A percentile compares a stretch with the other conserved stretches of the same genome.
Conservation (phyloP, 306 rosid species). For the Vigna nakashimae region DNA sequence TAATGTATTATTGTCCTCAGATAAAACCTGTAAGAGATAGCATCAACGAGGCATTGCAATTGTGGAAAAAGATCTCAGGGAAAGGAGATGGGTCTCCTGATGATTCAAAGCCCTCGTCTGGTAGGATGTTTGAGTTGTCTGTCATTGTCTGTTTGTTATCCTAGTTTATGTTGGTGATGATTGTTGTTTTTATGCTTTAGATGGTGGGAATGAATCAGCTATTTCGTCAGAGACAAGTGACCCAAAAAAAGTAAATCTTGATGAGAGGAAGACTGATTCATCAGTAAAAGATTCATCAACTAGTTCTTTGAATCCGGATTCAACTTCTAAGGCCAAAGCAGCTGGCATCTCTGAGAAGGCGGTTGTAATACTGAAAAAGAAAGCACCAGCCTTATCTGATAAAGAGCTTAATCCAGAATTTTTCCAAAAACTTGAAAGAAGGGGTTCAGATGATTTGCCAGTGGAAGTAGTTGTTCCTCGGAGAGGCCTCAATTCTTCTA, state of each 20-base stretch:
- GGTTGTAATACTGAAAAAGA: conserved; percentile 90
- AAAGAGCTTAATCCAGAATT: conserved; percentile 91
- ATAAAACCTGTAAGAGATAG: conserved; percentile 96
- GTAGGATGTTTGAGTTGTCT: conserved; percentile 52
- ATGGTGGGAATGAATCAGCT: conserved; percentile 57
- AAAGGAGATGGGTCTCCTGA: conserved; percentile 73
- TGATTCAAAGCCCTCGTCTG: conserved; percentile 60
- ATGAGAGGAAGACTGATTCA: conserved; percentile 57
- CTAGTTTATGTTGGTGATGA: conserved; percentile 39
- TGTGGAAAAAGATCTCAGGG: conserved; percentile 85
- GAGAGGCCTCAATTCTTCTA: conserved; percentile 68
- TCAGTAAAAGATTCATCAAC: conserved; percentile 61
- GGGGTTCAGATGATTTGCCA: conserved; percentile 87
- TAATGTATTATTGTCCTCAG: conserved; percentile 56
- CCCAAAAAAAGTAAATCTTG: conserved; percentile 51
- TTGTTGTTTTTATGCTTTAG: conserved; percentile 47
- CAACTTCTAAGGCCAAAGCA: conserved; percentile 59
- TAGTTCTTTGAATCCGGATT: conserved; percentile 63
- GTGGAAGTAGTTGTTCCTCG: conserved; percentile 96
- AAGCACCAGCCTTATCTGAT: conserved; percentile 76
- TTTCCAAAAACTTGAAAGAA: conserved; percentile 89
- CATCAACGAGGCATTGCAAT: conserved; percentile 87
- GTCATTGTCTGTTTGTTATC: conserved; percentile 4
- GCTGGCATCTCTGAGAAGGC: conserved; percentile 77
- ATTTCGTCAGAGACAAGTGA: conserved; percentile 59